A percentile compares a stretch with the other conserved stretches of the same genome.
Conservation (phyloP, 2,329 filamentous ascomycete genomes). For the Fusarium vanettenii region DNA sequence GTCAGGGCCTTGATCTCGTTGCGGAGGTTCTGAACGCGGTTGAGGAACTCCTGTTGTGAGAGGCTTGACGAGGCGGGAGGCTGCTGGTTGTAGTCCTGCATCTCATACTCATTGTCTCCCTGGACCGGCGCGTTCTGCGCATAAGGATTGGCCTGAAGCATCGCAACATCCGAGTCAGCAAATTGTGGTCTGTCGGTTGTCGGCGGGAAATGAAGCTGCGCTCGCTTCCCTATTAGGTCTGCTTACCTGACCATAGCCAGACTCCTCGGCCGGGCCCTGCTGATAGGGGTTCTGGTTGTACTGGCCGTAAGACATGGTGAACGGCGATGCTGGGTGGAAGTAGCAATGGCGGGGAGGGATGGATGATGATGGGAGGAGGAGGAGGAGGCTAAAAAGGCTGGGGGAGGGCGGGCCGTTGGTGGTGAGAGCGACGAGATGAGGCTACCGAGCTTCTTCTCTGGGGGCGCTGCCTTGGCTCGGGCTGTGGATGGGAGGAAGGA, state of each 20-base stretch:
- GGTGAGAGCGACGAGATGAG: constrained; percentile 32
- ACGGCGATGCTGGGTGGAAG: constrained; percentile 24
- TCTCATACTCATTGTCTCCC: constrained; percentile 62
- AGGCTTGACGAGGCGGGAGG: constrained; percentile 51
- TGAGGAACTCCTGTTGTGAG: constrained; percentile 75
- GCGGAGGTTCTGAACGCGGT: constrained; percentile 74
- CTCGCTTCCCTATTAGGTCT: background rate
- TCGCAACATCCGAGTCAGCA: constrained; percentile 28
- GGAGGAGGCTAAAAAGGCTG: constrained; percentile 28
- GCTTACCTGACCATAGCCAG: constrained; percentile 58
- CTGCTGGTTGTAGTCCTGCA: constrained; percentile 61
- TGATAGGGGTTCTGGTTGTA: constrained; percentile 76
- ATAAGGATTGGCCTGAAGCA: constrained; percentile 45
- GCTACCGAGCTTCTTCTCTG: constrained; percentile 26
- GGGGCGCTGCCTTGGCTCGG: background rate
- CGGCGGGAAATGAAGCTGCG: constrained; percentile 17
- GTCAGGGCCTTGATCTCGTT: constrained; percentile 75
- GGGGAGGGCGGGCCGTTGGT: constrained; percentile 11
- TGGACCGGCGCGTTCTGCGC: constrained; percentile 40
- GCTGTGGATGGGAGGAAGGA: background rate
- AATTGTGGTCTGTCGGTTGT: constrained; percentile 15
- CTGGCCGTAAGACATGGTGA: constrained; percentile 70
- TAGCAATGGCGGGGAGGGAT: constrained; percentile 37
- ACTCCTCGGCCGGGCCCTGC: constrained; percentile 60
- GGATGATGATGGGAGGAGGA: constrained; percentile 36